phyloP scores from a whole-genome alignment of 192 early-diverging fungal species.

The Entophlyctis luteolus region DNA sequence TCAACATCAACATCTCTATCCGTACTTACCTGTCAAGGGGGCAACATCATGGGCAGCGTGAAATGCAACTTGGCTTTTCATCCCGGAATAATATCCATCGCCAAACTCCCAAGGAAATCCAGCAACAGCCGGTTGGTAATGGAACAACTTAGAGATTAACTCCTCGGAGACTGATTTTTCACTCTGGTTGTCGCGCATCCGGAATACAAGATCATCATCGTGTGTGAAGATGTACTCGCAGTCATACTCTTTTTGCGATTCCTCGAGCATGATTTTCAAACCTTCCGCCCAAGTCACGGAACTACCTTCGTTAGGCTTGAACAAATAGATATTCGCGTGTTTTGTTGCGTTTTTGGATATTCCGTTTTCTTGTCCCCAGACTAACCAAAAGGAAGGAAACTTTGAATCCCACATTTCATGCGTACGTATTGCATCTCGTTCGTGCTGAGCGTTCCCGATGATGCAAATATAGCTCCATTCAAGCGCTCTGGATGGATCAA shows the following conservation, averaged over 20 bases:
- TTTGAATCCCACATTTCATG: constrained; percentile 27
- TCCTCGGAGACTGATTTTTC: background rate
- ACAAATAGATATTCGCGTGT: background rate
- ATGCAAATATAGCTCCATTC: constrained; percentile 31
- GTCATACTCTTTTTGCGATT: background rate
- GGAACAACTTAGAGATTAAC: constrained; percentile 1
- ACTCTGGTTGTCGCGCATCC: background rate
- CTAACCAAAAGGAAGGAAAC: constrained; percentile 33
- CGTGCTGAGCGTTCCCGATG: constrained; percentile 26
- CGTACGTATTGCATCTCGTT: constrained; percentile 15
- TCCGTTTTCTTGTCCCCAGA: constrained; percentile 6
- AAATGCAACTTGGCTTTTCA: constrained; percentile 4
- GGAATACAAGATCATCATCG: constrained; percentile 25
- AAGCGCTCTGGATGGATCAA: no score
- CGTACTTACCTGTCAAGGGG: constrained; percentile 7
- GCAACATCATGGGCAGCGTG: background rate
- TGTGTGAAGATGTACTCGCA: constrained; percentile 41
- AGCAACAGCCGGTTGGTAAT: constrained; percentile 36
- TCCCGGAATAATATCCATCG: constrained; percentile 20
- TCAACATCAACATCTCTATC: no score
- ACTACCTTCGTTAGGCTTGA: background rate
- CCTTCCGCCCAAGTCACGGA: constrained; percentile 29
- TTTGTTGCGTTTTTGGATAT: background rate
- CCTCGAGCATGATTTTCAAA: constrained; percentile 3
- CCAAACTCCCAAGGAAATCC: constrained; percentile 35